A percentile compares a stretch with the other conserved stretches of the same genome.
These are phyloP conservation scores for Rhodotorula sp. DNA, from an alignment of 1,284 basidiomycete species.

Conservation along the genomic window DNA sequence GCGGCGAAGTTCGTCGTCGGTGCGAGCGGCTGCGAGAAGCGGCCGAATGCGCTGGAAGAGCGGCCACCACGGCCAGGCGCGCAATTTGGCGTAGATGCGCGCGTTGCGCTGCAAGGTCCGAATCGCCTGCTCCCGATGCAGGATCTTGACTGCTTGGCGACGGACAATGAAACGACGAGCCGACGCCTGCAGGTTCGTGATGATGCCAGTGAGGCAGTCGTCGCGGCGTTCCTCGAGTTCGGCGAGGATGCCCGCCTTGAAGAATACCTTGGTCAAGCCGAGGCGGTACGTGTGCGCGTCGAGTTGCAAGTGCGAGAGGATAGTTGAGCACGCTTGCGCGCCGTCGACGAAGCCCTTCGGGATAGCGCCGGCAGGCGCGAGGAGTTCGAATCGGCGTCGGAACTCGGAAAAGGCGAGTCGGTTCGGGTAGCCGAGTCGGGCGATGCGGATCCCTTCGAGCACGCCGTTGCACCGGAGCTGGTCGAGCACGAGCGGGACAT, in stretches of 20 bases:
- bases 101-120: conserved; percentile 93
- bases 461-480: conserved; percentile 99
- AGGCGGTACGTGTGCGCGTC: conserved; percentile 83
- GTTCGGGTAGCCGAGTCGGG: conserved; percentile 95
- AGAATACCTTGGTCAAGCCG: conserved; percentile 97
- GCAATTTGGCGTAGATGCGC: conserved; percentile 78
- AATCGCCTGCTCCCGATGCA: conserved; percentile 88
- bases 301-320: conserved; percentile 85
- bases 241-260: conserved; percentile 98
- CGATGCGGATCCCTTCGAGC: conserved; percentile 96
- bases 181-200: conserved; percentile 81
- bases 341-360: conserved; percentile 97
- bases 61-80: conserved; percentile 99
- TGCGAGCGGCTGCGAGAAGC: conserved; percentile 83
- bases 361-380: conserved; percentile 79
- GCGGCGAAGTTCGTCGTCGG: conserved; percentile 84
- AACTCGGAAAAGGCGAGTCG: conserved; percentile 96
- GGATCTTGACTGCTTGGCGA: conserved; percentile 88
- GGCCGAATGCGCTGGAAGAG: conserved; percentile 92
- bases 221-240: conserved; percentile 94
- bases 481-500: conserved; percentile 92
- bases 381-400: conserved; percentile 91
- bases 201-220: conserved; percentile 79
- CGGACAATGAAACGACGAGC: conserved; percentile 82
- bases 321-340: conserved; percentile 86